Conservation (phyloP, 2,329 filamentous ascomycete species). For the Coleophoma crateriformis region DNA sequence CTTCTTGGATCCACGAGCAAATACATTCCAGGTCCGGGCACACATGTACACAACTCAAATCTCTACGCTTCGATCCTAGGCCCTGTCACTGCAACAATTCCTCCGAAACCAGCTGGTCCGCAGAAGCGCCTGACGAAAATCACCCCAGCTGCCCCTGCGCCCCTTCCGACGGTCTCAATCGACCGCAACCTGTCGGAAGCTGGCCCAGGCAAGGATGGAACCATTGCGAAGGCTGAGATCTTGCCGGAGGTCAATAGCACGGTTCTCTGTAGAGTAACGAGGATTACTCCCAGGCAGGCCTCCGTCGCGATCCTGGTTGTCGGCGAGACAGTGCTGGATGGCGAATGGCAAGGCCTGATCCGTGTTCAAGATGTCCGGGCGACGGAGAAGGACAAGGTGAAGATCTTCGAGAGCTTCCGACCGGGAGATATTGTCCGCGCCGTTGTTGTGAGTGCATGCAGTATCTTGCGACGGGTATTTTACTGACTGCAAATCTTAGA, state of each 20-base stretch:
- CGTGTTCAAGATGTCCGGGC: conserved; percentile 86
- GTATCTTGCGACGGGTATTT: neutral
- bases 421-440: conserved; percentile 90
- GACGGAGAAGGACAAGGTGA: conserved; percentile 93
- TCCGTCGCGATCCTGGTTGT: conserved; percentile 83
- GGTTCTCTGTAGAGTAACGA: conserved; percentile 80
- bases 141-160: conserved; percentile 34
- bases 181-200: conserved; percentile 22
- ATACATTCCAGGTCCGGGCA: conserved; percentile 73
- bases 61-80: conserved; percentile 83
- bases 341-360: conserved; percentile 81
- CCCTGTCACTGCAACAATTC: conserved; percentile 49
- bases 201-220: conserved; percentile 6
- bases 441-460: conserved; percentile 54
- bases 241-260: conserved; percentile 76
- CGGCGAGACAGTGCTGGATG: conserved; percentile 63
- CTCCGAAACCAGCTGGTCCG: conserved; percentile 35
- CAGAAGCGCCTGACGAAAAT: conserved; percentile 56
- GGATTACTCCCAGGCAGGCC: conserved; percentile 80
- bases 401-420: conserved; percentile 84
- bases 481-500: conserved; percentile 37
- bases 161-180: conserved; percentile 51
- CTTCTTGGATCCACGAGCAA: conserved; percentile 62
- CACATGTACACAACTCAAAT: conserved; percentile 70
- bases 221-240: conserved; percentile 55